Percentiles rank a stretch among this genome's conserved stretches.
These are phyloP conservation scores for Castanea sativa DNA, from an alignment of 306 rosid genomes.

Conservation along the genomic window DNA sequence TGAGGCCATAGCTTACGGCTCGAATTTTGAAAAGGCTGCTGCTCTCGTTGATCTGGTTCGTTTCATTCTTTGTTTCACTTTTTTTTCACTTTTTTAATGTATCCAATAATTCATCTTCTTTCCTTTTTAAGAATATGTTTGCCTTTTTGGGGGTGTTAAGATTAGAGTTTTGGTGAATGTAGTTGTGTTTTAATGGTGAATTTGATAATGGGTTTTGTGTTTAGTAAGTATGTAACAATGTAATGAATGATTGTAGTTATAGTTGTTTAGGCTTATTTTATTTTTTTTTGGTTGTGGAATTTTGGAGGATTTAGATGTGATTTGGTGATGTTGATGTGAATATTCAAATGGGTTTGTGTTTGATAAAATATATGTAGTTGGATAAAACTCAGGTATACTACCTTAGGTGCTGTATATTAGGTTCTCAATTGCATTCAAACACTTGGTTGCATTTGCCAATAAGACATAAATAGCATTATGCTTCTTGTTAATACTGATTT, in stretches of 20 bases:
- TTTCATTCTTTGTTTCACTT: not conserved
- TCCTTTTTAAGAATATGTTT: not conserved
- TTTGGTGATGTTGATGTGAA: not conserved
- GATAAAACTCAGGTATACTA: not conserved
- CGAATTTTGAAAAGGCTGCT: conserved; percentile 72
- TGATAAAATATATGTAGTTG: not conserved
- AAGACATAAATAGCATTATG: too few species aligned
- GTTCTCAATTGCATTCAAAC: too few species aligned
- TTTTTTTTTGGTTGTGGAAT: not conserved
- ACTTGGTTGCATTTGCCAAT: too few species aligned
- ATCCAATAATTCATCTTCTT: too few species aligned
- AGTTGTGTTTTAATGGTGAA: not conserved
- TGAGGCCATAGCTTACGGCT: conserved; percentile 70
- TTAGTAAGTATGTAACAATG: not conserved
- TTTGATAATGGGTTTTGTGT: not conserved
- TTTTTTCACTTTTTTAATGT: too few species aligned
- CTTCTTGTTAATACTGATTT: too few species aligned
- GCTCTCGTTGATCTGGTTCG: conserved; percentile 87
- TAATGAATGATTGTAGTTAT: not conserved
- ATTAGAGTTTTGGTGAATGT: not conserved
- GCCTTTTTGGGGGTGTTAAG: not conserved
- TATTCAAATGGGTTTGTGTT: not conserved
- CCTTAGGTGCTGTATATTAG: too few species aligned
- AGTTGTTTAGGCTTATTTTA: not conserved
- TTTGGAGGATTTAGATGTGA: not conserved